A percentile compares a stretch with the other conserved stretches of the same genome.
Evolutionary conservation across 306 rosid genomes (phyloP).

Genomic region (Sophora flavescens): DNA sequence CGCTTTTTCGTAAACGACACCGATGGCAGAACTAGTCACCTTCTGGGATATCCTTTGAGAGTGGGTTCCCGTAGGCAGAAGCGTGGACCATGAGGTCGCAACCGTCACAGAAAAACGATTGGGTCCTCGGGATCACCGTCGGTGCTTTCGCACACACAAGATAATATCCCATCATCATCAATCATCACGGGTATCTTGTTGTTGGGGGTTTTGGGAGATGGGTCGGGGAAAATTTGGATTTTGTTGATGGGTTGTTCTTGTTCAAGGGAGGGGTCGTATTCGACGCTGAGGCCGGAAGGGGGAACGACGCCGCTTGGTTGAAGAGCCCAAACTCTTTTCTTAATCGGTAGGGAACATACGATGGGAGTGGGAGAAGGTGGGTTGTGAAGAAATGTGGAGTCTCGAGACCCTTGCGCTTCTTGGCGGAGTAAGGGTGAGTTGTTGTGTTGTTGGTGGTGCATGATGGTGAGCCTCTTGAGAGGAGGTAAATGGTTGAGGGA

Average conservation of each 20-base stretch:
- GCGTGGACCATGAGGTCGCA: conserved; percentile 91
- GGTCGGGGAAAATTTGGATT: not conserved
- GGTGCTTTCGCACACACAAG: conserved; percentile 78
- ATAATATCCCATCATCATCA: conserved; percentile 62
- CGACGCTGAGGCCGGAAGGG: conserved; percentile 65
- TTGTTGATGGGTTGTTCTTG: not conserved
- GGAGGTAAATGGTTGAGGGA: conserved; percentile 67
- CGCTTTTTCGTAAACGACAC: conserved; percentile 45
- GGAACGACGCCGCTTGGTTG: conserved; percentile 44
- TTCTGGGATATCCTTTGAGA: conserved; percentile 60
- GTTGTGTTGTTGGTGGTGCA: conserved; percentile 54
- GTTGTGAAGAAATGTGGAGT: conserved; percentile 16
- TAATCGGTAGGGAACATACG: conserved; percentile 68
- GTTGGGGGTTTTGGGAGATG: conserved; percentile 4
- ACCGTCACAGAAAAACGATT: conserved; percentile 86
- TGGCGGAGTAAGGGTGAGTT: conserved; percentile 60
- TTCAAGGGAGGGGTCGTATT: conserved; percentile 50
- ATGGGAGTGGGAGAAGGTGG: conserved; percentile 1
- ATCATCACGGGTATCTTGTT: not conserved
- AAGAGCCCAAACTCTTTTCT: conserved; percentile 76
- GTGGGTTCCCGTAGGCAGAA: conserved; percentile 81
- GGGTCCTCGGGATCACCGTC: conserved; percentile 87
- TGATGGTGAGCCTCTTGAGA: conserved; percentile 66
- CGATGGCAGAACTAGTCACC: conserved; percentile 81
- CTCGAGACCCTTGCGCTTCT: conserved; percentile 75